These are phyloP conservation scores for Dalechampia spathulata DNA, from an alignment of 441 rosid genomes.

Conservation along the genomic window DNA sequence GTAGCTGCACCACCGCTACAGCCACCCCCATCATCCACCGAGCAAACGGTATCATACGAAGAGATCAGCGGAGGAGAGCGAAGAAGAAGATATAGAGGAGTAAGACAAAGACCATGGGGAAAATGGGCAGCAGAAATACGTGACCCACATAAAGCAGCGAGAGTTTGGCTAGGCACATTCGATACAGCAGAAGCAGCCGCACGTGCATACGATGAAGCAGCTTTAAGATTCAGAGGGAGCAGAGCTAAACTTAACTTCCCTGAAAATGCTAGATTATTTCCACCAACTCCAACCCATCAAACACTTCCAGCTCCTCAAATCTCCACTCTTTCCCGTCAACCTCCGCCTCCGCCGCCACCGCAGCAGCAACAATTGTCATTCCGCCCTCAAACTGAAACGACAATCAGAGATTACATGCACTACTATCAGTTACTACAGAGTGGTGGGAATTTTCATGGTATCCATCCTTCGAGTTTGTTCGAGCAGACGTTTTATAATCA, in stretches of 20 bases:
- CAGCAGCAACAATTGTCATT: slow-evolving; percentile 5
- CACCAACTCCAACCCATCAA: slow-evolving; percentile 22
- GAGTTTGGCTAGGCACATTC: slow-evolving; percentile 91
- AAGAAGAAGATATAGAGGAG: slow-evolving; percentile 71
- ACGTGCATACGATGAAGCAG: slow-evolving; percentile 79
- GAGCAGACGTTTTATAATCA: slow-evolving; percentile 29
- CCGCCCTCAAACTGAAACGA: slow-evolving; percentile 12
- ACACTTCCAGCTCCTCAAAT: slow-evolving; percentile 19
- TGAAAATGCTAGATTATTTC: slow-evolving; percentile 35
- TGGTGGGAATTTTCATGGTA: slow-evolving; percentile 15
- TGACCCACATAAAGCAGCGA: slow-evolving; percentile 71
- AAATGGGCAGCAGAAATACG: slow-evolving; percentile 86
- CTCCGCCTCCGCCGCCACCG: background rate
- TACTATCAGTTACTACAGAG: slow-evolving; percentile 36
- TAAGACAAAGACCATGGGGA: slow-evolving; percentile 86
- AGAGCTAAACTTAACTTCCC: slow-evolving; percentile 77
- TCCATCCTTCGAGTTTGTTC: slow-evolving; percentile 14
- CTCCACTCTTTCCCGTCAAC: slow-evolving; percentile 11
- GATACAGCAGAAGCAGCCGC: slow-evolving; percentile 87
- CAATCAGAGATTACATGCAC: slow-evolving; percentile 32
- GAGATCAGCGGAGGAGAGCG: slow-evolving; percentile 28
- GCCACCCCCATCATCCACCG: slow-evolving; percentile 4
- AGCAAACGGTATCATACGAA: slow-evolving; percentile 19
- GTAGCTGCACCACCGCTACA: too few relatives aligned
- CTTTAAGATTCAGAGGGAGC: slow-evolving; percentile 70